Base-by-base conservation (phyloP, 2,329 filamentous ascomycete genomes). In the Arthroderma sp. region DNA sequence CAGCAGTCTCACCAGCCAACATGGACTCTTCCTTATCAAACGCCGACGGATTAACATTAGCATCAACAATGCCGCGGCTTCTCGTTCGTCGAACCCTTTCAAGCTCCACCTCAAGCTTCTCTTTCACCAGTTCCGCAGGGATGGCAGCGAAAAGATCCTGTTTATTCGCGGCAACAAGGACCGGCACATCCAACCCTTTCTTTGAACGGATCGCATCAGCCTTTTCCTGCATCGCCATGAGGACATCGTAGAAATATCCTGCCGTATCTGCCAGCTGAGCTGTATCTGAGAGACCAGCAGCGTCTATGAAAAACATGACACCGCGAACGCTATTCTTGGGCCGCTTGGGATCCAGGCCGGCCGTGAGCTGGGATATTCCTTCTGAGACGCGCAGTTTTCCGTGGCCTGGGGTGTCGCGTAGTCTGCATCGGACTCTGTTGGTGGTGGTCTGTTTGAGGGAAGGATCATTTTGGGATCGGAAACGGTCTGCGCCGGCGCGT, bases 131-230 rank as follows among this genome's bases (percentile, higher is more conserved):
- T 4, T 75, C 73, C 0, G 84, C 77, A 0, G 91, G 91, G 42
- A 95, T 68, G 5, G 89, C 86, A 0, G 91, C 95, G 61, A 98
- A 98, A 1, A 98, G 72, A 61, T 98, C 91, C 59, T 87, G 75
- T 72, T 98, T 98, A 66, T 96, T 98, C 44, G 87, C 88, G 1
- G 87, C 88, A 31, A 98, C 70, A 32, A 98, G 72, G 5, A 98
- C 73, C 0, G 84, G 80, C 6, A 91, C 72, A 22, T 75, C 71
- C 38, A 47, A 29, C 76, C 74, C 40, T 78, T 74, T 43, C 32
- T 34, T 34, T 34, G 8, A 11, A 9, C 40, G 11, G 32, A 10
- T 33, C 1, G 27, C 36, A 31, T 33, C n/a, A 27, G 40, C 31
- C 39, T 81, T 74, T 63, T 81, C 83, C 68, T 96, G 91, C 47